These are phyloP conservation scores for Termitomyces sp. DNA, from an alignment of 1,284 basidiomycete genomes.

Conservation along the genomic window DNA sequence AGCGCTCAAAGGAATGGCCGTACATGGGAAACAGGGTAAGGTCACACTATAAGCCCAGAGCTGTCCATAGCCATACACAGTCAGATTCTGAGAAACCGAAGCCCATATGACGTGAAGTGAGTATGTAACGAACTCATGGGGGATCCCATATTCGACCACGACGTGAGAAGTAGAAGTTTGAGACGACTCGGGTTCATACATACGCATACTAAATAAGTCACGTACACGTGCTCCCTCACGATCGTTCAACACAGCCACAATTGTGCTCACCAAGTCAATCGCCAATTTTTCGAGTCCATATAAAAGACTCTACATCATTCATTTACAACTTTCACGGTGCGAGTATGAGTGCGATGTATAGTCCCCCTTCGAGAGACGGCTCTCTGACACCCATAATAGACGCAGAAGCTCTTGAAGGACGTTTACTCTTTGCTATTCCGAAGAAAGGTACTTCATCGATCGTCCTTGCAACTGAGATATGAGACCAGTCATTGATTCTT, in stretches of 20 bases:
- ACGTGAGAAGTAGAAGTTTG: neutral
- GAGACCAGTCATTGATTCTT: conserved; percentile 25
- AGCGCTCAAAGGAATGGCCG: neutral
- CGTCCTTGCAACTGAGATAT: conserved; percentile 5
- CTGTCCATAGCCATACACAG: neutral
- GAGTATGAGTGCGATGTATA: conserved; percentile 17
- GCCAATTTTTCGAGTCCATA: conserved; percentile 8
- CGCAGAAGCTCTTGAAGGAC: conserved; percentile 47
- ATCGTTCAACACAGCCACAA: neutral
- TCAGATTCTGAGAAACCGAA: neutral
- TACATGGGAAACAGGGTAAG: neutral
- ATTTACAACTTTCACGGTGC: neutral
- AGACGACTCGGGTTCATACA: neutral
- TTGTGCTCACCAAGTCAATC: neutral
- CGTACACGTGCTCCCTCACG: neutral
- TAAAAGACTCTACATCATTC: conserved; percentile 1
- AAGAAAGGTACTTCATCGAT: conserved; percentile 76
- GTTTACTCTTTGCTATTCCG: conserved; percentile 92
- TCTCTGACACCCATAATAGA: conserved; percentile 27
- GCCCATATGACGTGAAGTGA: neutral
- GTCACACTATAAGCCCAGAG: neutral
- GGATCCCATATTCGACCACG: neutral
- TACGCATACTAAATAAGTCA: no score
- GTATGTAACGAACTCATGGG: neutral
- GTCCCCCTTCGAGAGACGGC: neutral